Evolutionary conservation across 2,329 filamentous ascomycete genomes (phyloP), one percentile per base, ranked within the genome.

Genomic region (Nemania sp.): DNA sequence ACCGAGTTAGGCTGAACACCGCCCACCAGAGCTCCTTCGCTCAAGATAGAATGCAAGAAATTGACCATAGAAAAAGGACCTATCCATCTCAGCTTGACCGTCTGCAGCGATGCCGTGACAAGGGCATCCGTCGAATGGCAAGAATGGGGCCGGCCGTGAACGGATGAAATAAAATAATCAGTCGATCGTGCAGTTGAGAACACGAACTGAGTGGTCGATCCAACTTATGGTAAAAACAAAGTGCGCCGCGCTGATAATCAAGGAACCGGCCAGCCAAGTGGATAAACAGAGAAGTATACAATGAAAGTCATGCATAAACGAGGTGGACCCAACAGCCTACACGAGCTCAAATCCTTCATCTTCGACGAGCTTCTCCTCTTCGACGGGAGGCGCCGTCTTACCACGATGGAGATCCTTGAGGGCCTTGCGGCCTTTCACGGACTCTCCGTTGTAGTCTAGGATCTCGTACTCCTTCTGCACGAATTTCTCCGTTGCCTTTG

Each of bases 381-480:
- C 62, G 12, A 50, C 34, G 2, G 52, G 45, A 5, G 64, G 40
- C 8, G 57, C 54, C 56, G 66, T 63, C 53, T 63, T 64, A 46
- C 64, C 63, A 11, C 63, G 64, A 15, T 75, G 73, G 49, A 79
- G 64, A 47, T 72, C 70, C 47, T 68, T 69, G 14, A 74, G 73
- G 12, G 74, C 76, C 70, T 73, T 75, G 34, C 71, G 69, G 34
- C 76, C 76, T 61, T 70, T 73, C 31, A 78, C 67, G 2, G 72
- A 65, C 33, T 78, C 71, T 17, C 76, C 76, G 39, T 77, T 75
- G 57, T 59, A 68, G 57, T 78, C 76, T 12, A 79, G 59, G 23
- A 79, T 72, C 65, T 77, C 75, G 59, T 78, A 79, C 64, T 79
- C 76, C 60, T 74, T 73, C 67, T 77, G 73, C 36, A 78, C 71